A percentile compares a stretch with the other conserved stretches of the same genome.
These are phyloP conservation scores for Adiantum capillusveneris DNA, from an alignment of 75 land plant species.

Conservation along the genomic window DNA sequence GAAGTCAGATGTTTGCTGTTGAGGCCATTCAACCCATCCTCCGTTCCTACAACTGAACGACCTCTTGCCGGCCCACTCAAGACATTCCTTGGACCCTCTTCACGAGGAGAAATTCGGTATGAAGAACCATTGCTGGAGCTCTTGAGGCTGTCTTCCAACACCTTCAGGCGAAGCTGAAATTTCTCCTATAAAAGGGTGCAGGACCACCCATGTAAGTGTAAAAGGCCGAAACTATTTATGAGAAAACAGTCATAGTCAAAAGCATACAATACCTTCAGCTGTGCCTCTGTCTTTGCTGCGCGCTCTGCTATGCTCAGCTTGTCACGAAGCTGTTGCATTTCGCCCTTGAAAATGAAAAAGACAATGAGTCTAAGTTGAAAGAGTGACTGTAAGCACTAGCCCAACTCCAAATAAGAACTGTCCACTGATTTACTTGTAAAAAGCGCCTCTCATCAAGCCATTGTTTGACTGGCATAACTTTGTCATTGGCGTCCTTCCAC, in stretches of 20 bases:
- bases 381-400: not conserved
- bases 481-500: constrained; percentile 94
- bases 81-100: constrained; percentile 23
- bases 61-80: constrained; percentile 68
- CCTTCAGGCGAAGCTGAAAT: constrained; percentile 76
- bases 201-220: too few relatives aligned
- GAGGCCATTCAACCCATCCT: constrained; percentile 8
- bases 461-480: constrained; percentile 94
- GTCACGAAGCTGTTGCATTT: constrained; percentile 96
- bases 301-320: constrained; percentile 80
- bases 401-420: not conserved
- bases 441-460: constrained; percentile 94
- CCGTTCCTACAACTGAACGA: constrained; percentile 68
- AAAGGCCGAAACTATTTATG: not conserved
- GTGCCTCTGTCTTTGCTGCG: constrained; percentile 81
- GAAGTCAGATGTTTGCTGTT: not conserved
- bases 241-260: too few relatives aligned
- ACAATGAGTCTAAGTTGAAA: not conserved
- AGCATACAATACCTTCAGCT: constrained; percentile 53
- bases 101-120: constrained; percentile 17
- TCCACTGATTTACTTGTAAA: constrained; percentile 50
- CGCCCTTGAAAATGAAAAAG: constrained; percentile 66
- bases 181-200: constrained; percentile 84
- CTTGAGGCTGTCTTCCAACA: constrained; percentile 65
- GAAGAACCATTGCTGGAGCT: constrained; percentile 28